Base-by-base conservation (phyloP, 139 green algal genomes). In the Mychonastes homosphaera region DNA sequence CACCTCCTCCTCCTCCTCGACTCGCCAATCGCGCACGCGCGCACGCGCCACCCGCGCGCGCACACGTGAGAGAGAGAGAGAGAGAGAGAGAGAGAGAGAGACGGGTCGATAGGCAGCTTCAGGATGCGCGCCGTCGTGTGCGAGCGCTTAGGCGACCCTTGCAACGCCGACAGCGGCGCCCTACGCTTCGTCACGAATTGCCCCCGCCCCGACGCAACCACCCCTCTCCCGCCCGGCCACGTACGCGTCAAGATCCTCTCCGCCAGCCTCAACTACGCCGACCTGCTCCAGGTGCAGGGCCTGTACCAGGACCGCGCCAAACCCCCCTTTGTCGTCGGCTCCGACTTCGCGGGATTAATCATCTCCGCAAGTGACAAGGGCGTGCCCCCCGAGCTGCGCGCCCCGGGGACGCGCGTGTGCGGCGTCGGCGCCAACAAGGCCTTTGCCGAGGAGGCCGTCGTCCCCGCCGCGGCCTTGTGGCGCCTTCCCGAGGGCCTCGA, bases 311-410 rank as follows among this genome's bases (percentile, higher is more conserved):
- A 84, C 21, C 84, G 82, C 40, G 79, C 74, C 8, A 67, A 72
- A 27, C 64, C 86, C 28, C 88, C 88, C 0, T 96, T 95, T 60
- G 67, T 94, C 2, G 83, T 84, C 1, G 88, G 88, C 23, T 77
- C 61, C 18, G 87, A 96, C 58, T 74, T 86, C 12, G 72, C 80
- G 2, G 88, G 88, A 3, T 54, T 70, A 0, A 74, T 96, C 30
- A 24, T 67, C 9, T 84, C 88, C 58, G 71, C 9, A 41, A 2
- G 19, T 24, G 21, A 3, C 28, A 26, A 28, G 16, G n/a, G 2
- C 26, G 7, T 21, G 19, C 3, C 6, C 3, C 10, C 21, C 3
- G 29, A 4, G 43, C 6, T 28, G 53, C 50, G 26, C 46, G 29
- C 13, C 18, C 26, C 27, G 7, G 21, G n/a, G 8, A 0, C 40